Conservation (phyloP, 1,284 basidiomycete species). For the Leccinum pachyderme region DNA sequence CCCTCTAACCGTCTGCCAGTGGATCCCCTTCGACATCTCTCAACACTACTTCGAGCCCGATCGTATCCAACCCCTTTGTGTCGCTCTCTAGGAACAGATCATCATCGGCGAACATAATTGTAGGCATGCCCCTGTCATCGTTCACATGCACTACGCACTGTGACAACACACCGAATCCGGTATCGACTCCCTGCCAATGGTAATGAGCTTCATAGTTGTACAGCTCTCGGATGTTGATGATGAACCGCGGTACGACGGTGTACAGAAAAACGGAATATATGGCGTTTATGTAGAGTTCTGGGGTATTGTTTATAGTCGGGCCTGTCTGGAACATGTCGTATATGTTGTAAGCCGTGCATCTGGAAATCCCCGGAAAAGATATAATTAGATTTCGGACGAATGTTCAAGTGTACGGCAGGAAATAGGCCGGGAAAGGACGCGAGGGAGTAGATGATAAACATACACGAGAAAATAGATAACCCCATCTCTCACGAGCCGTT, state of each 20-base stretch:
- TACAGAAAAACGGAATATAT: not conserved
- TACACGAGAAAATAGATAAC: not conserved
- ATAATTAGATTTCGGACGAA: not conserved
- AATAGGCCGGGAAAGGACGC: not conserved
- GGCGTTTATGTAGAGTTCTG: not conserved
- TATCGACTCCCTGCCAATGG: not conserved
- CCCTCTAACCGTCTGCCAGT: too few relatives aligned
- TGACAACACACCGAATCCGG: not conserved
- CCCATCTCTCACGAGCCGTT: not conserved
- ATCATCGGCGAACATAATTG: not conserved
- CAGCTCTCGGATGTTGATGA: conserved; percentile 1
- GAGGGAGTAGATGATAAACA: not conserved
- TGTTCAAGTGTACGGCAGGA: not conserved
- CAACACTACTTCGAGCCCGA: not conserved
- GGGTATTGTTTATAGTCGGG: not conserved
- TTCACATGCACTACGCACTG: too few relatives aligned
- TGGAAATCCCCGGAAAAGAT: not conserved
- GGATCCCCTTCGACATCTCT: not conserved
- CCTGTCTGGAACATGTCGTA: not conserved
- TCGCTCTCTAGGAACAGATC: not conserved
- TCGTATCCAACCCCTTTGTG: not conserved
- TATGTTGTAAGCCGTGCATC: not conserved
- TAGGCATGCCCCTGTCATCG: not conserved
- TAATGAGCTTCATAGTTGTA: not conserved
- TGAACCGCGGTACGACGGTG: not conserved